These are phyloP conservation scores for Cordyceps militaris DNA, from an alignment of 2,329 filamentous ascomycete species.

Conservation along the genomic window DNA sequence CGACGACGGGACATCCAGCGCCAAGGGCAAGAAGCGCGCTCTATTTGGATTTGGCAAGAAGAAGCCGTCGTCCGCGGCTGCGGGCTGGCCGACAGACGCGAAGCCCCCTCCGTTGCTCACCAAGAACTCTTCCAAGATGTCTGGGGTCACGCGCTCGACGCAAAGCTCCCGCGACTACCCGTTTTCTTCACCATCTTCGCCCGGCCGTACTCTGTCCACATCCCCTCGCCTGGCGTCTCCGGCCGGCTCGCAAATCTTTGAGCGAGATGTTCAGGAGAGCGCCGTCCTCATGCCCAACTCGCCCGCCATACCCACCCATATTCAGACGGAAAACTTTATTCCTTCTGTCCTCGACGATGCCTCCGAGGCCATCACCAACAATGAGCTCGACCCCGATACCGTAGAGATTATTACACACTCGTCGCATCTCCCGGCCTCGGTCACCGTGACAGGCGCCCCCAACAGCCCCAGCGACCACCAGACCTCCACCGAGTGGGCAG, in stretches of 20 bases:
- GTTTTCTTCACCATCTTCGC: constrained; percentile 52
- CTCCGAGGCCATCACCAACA: constrained; percentile 84
- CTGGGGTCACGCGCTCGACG: constrained; percentile 34
- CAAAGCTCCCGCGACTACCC: constrained; percentile 32
- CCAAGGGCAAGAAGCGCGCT: constrained; percentile 46
- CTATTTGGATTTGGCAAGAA: constrained; percentile 59
- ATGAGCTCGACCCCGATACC: constrained; percentile 73
- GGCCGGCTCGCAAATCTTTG: constrained; percentile 77
- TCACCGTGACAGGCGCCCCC: constrained; percentile 51
- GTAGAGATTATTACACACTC: constrained; percentile 90
- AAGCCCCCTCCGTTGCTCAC: constrained; percentile 28
- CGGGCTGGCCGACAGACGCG: constrained; percentile 19
- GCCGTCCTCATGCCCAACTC: constrained; percentile 60
- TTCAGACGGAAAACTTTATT: constrained; percentile 90
- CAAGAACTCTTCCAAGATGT: constrained; percentile 31
- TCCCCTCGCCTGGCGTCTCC: constrained; percentile 74
- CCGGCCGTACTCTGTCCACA: constrained; percentile 56
- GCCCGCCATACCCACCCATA: constrained; percentile 85
- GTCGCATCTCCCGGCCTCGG: constrained; percentile 71
- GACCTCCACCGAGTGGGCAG: constrained; percentile 44
- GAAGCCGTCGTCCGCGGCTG: constrained; percentile 32
- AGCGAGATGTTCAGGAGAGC: constrained; percentile 86
- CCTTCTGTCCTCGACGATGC: constrained; percentile 86
- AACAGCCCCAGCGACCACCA: constrained; percentile 32
- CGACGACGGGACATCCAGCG: constrained; percentile 20